Evolutionary conservation across 768 basidiomycete genomes (phyloP), one percentile per base, ranked within the genome.

Genomic region (Mrakia frigida): DNA sequence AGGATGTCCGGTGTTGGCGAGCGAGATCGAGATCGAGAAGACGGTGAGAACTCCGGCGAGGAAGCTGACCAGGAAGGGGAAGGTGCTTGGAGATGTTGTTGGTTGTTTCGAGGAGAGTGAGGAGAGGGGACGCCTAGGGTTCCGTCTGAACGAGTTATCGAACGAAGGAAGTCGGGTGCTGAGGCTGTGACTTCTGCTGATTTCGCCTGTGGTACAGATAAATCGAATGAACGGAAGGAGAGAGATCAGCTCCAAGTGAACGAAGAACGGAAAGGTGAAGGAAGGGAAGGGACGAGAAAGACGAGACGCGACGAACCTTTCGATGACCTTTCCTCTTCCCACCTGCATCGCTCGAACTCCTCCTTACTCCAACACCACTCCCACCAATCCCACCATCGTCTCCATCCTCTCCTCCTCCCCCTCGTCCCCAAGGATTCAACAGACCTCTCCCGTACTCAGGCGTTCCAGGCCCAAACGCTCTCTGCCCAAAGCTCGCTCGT

Each of bases 401-500:
- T 16, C 21, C 50, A 11, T 33, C 71, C 7, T 35, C 35, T 11
- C 52, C 43, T 1, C 70, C 70, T 33, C 37, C 52, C n/a, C 52
- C 59, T 35, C 59, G n/a, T 13, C 67, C 65, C 65, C 67, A 70
- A 7, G 74, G 74, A 31, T 75, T 50, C 50, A 75, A 41, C 39
- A 75, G 10, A 21, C 74, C 74, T 16, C 39, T 37, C 14, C 74
- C 74, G 39, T 75, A 75, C 7, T 68, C 68, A 10, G 74, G 74
- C n/a, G 74, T 75, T 11, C 74, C 74, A 21, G 74, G 61, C 25
- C 74, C 74, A 16, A 75, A 75, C n/a, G 28, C 65, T 46, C 70
- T 23, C 56, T 52, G 71, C 11, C 65, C 67, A 28, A 68, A 68
- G 65, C 74, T 75, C 39, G 65, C 56, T n/a, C 67, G 37, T 41